Percentiles rank a stretch among this genome's conserved stretches.
phyloP scores from a whole-genome alignment of 371 early-diverging fungal species.

The Mucor saturninus region DNA sequence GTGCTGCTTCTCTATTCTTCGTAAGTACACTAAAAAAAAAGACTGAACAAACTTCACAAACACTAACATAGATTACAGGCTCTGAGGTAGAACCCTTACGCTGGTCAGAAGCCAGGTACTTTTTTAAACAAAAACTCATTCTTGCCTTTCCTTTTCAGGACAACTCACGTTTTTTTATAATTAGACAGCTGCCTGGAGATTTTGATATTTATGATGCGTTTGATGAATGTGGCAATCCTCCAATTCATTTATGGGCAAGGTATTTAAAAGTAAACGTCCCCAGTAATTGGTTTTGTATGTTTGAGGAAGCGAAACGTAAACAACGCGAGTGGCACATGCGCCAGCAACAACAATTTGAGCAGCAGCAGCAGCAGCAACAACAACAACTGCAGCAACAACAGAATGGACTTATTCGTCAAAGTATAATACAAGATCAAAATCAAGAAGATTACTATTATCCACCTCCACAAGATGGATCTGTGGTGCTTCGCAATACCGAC shows the following conservation, averaged over 20 bases:
- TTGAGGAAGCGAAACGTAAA: slow-evolving; percentile 49
- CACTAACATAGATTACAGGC: slow-evolving; percentile 18
- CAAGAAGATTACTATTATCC: slow-evolving; percentile 17
- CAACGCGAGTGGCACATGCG: slow-evolving; percentile 39
- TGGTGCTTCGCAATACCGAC: not conserved
- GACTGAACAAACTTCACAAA: not conserved
- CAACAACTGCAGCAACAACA: slow-evolving; percentile 10
- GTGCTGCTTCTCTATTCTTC: slow-evolving; percentile 52
- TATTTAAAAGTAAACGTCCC: slow-evolving; percentile 39
- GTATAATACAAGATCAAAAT: slow-evolving; percentile 3
- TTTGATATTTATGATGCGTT: slow-evolving; percentile 51
- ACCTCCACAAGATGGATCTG: not conserved
- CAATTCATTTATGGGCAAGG: slow-evolving; percentile 47
- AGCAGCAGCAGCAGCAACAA: slow-evolving; percentile 1
- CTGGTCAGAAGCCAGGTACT: slow-evolving; percentile 53
- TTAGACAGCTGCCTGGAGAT: slow-evolving; percentile 50
- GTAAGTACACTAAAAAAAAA: slow-evolving; percentile 24
- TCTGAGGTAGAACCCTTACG: slow-evolving; percentile 46
- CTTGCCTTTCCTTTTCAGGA: not conserved
- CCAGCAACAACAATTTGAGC: slow-evolving; percentile 12
- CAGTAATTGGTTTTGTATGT: slow-evolving; percentile 48
- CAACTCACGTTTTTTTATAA: slow-evolving; percentile 1
- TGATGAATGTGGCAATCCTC: slow-evolving; percentile 53
- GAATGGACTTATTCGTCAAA: not conserved
- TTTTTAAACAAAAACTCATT: slow-evolving; percentile 2